phyloP scores from a whole-genome alignment of 148 eudicot genomes.

The Arctostaphylos glauca region DNA sequence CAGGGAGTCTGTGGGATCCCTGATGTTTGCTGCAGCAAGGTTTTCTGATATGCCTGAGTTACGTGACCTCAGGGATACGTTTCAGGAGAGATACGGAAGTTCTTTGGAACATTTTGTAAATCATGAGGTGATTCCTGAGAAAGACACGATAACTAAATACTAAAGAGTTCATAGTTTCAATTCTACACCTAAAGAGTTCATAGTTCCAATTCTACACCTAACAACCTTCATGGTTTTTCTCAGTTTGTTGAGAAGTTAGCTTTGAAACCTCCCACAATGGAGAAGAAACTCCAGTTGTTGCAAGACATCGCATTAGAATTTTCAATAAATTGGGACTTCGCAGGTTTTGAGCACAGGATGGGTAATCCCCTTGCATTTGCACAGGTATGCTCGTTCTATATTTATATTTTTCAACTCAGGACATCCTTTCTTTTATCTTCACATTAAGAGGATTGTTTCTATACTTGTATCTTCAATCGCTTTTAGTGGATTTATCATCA shows the following conservation, averaged over 20 bases:
- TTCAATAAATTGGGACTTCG: constrained; percentile 72
- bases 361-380: constrained; percentile 38
- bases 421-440: not conserved
- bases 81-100: constrained; percentile 81
- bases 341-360: constrained; percentile 72
- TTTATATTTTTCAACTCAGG: not conserved
- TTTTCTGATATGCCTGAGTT: constrained; percentile 95
- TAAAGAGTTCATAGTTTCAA: not conserved
- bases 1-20: constrained; percentile 80
- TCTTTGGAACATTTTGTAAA: constrained; percentile 72
- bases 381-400: constrained; percentile 37
- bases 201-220: constrained; percentile 18
- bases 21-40: constrained; percentile 97
- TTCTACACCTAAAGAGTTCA: constrained; percentile 15
- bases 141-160: not conserved
- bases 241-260: constrained; percentile 76
- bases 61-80: constrained; percentile 85
- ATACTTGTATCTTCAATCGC: not conserved
- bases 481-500: not conserved
- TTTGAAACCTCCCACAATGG: constrained; percentile 56
- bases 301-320: constrained; percentile 75
- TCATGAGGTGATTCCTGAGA: constrained; percentile 50
- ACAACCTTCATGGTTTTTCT: constrained; percentile 21
- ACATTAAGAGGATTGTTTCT: not conserved
- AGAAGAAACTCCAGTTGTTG: constrained; percentile 70